Evolutionary conservation across 2,329 filamentous ascomycete genomes (phyloP).

Genomic region (Xylaria sp.): DNA sequence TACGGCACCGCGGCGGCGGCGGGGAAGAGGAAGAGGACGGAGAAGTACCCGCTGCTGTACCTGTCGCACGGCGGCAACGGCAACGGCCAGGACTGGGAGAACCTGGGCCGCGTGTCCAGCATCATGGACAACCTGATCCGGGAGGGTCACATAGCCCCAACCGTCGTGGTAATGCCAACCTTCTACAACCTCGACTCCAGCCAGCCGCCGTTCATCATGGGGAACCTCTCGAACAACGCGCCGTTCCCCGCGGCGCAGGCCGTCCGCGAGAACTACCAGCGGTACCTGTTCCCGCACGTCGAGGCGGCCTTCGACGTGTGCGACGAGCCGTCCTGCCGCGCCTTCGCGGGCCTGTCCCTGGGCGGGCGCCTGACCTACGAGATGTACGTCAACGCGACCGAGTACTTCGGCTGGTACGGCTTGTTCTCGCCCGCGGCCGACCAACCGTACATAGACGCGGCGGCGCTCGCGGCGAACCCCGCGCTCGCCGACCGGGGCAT

Average conservation of each 20-base stretch:
- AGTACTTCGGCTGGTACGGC: conserved; percentile 34
- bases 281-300: conserved; percentile 35
- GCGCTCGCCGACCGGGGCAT: conserved; percentile 26
- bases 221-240: conserved; percentile 23
- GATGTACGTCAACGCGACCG: conserved; percentile 37
- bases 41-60: conserved; percentile 35
- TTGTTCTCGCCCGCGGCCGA: conserved; percentile 35
- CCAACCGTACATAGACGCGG: conserved; percentile 20
- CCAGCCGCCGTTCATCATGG: conserved; percentile 29
- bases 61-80: conserved; percentile 35
- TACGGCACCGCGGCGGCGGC: too few relatives aligned
- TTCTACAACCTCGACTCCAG: conserved; percentile 35
- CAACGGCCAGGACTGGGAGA: conserved; percentile 37
- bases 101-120: conserved; percentile 31
- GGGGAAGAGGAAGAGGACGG: conserved; percentile 16
- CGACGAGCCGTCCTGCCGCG: conserved; percentile 28
- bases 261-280: conserved; percentile 33
- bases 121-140: conserved; percentile 38
- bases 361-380: conserved; percentile 36
- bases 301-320: conserved; percentile 31
- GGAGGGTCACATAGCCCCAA: conserved; percentile 32
- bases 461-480: conserved; percentile 21
- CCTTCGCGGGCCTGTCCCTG: conserved; percentile 34
- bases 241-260: conserved; percentile 18
- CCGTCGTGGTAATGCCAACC: conserved; percentile 35